Conservation (phyloP, 2,329 filamentous ascomycete species). For the Aureobasidium sp. region DNA sequence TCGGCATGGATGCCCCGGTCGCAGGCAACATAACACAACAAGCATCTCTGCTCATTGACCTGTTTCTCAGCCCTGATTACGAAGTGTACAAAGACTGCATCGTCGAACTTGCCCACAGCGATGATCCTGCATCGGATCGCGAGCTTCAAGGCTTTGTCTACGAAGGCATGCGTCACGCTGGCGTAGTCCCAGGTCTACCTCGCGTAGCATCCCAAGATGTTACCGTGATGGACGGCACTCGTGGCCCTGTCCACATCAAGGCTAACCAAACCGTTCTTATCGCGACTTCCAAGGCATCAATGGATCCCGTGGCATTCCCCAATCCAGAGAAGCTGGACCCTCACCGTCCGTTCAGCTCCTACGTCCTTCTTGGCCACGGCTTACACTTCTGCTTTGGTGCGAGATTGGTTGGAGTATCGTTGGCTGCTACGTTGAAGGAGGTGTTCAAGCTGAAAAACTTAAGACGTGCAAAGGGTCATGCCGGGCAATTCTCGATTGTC, state of each 20-base stretch:
- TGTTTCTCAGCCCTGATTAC: constrained; percentile 44
- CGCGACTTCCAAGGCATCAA: constrained; percentile 36
- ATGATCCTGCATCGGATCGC: constrained; percentile 33
- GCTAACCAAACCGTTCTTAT: constrained; percentile 36
- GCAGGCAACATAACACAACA: constrained; percentile 47
- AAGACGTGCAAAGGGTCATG: constrained; percentile 30
- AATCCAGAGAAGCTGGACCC: constrained; percentile 37
- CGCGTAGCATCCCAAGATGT: constrained; percentile 40
- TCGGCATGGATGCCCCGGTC: constrained; percentile 42
- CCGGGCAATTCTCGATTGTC: constrained; percentile 35
- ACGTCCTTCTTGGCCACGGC: constrained; percentile 33
- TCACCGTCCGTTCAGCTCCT: constrained; percentile 32
- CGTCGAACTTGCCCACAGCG: constrained; percentile 40
- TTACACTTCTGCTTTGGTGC: constrained; percentile 36
- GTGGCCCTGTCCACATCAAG: constrained; percentile 40
- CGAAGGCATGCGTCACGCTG: constrained; percentile 48
- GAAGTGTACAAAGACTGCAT: constrained; percentile 45
- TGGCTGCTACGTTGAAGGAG: constrained; percentile 37
- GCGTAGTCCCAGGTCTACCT: constrained; percentile 45
- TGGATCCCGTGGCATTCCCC: constrained; percentile 35
- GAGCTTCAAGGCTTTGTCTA: constrained; percentile 48
- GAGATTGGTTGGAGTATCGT: constrained; percentile 30
- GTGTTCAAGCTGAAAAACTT: constrained; percentile 40
- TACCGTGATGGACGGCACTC: constrained; percentile 37
- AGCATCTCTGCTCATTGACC: constrained; percentile 45